Evolutionary conservation across 2,329 filamentous ascomycete species (phyloP).

Genomic region (Byssoonygena ceratinophila): DNA sequence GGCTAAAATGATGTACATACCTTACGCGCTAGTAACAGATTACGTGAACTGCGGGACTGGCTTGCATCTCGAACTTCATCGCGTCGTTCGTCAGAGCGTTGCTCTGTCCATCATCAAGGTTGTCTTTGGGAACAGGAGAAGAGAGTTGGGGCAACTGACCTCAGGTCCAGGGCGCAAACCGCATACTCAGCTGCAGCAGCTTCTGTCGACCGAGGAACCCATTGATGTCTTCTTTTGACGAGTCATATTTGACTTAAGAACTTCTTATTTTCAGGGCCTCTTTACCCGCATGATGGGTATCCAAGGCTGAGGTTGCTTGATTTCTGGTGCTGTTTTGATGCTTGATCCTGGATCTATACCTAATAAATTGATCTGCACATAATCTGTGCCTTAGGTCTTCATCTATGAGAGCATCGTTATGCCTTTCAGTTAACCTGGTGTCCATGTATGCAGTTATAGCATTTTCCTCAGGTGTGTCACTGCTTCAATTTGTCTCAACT

Average conservation of each 20-base stretch:
- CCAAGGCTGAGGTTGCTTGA: neutral
- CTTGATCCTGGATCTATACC: neutral
- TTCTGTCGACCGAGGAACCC: too few relatives aligned
- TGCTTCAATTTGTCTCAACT: too few relatives aligned
- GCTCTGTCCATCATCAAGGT: neutral
- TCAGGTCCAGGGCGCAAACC: too few relatives aligned
- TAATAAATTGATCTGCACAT: neutral
- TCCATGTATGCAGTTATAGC: too few relatives aligned
- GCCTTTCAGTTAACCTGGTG: too few relatives aligned
- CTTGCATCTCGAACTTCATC: neutral
- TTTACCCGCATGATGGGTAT: neutral
- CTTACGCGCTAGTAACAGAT: neutral
- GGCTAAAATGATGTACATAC: neutral
- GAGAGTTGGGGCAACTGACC: too few relatives aligned
- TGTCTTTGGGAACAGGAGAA: too few relatives aligned
- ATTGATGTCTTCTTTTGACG: neutral
- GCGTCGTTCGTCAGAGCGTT: neutral
- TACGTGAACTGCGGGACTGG: neutral
- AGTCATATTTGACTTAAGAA: neutral
- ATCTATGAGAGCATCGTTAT: neutral
- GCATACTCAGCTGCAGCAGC: too few relatives aligned
- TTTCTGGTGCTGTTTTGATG: neutral
- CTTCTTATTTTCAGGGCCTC: neutral
- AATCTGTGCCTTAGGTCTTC: neutral
- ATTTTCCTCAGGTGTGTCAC: too few relatives aligned